Conservation (phyloP, 129 eudicot genomes). For the Glebionis coronaria region DNA sequence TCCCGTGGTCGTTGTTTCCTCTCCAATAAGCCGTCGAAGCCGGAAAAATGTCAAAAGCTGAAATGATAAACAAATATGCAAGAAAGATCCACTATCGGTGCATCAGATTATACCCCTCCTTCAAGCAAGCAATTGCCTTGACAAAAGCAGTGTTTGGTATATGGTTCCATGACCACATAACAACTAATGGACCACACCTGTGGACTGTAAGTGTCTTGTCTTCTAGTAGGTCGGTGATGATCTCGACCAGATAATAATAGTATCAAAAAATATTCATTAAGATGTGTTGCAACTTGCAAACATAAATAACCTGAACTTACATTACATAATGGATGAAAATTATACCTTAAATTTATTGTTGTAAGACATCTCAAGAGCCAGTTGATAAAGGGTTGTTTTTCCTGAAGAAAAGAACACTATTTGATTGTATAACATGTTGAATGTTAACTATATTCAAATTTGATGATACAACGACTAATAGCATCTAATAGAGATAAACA, state of each 20-base stretch:
- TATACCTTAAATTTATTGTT: constrained; percentile 84
- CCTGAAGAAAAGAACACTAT: constrained; percentile 43
- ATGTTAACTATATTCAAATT: neutral
- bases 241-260: constrained; percentile 43
- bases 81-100: too few species aligned
- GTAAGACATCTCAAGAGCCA: constrained; percentile 87
- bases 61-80: constrained; percentile 17
- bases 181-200: constrained; percentile 97
- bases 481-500: neutral
- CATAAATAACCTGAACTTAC: neutral
- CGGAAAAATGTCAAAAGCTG: constrained; percentile 28
- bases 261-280: constrained; percentile 14
- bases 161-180: constrained; percentile 94
- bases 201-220: constrained; percentile 92
- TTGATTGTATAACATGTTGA: neutral
- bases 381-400: constrained; percentile 77
- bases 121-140: constrained; percentile 78
- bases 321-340: neutral
- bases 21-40: constrained; percentile 99
- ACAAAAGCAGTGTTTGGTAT: constrained; percentile 93
- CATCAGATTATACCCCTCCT: too few species aligned
- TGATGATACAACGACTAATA: neutral
- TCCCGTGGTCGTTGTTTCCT: constrained; percentile 89
- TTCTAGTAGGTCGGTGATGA: constrained; percentile 79
- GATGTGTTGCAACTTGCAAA: neutral